Percentiles rank a stretch among this genome's conserved stretches.
phyloP scores from a whole-genome alignment of 2,329 filamentous ascomycete genomes.

The Moelleriella libera region DNA sequence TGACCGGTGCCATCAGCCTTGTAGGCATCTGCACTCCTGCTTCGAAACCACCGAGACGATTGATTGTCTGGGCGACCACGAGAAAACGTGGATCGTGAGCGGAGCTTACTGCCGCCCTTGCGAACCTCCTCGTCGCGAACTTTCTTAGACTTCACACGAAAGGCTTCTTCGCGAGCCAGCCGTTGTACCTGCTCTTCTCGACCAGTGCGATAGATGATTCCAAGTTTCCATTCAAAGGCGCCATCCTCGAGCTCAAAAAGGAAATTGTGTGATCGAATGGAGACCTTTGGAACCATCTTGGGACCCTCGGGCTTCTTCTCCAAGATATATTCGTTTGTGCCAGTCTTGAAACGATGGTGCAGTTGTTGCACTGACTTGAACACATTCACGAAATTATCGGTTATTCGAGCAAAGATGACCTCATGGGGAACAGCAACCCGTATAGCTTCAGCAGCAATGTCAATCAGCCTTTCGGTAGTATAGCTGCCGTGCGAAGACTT shows the following conservation, averaged over 20 bases:
- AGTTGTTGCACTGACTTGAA: conserved; percentile 79
- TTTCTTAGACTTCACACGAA: conserved; percentile 73
- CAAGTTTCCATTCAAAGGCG: conserved; percentile 93
- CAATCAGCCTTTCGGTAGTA: conserved; percentile 67
- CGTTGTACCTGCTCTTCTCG: conserved; percentile 82
- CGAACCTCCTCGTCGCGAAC: conserved; percentile 57
- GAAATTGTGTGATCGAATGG: conserved; percentile 65
- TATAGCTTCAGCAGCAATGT: conserved; percentile 73
- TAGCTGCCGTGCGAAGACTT: conserved; percentile 45
- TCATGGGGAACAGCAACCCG: conserved; percentile 83
- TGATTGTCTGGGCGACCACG: conserved; percentile 18
- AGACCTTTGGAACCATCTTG: conserved; percentile 75
- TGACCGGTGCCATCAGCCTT: conserved; percentile 16
- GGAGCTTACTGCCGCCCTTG: conserved; percentile 35
- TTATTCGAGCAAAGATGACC: conserved; percentile 73
- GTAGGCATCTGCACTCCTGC: conserved; percentile 38
- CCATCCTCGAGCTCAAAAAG: conserved; percentile 92
- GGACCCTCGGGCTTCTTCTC: conserved; percentile 75
- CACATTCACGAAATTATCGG: conserved; percentile 86
- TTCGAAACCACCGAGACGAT: conserved; percentile 27
- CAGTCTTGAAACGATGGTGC: conserved; percentile 83
- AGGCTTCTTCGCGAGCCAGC: conserved; percentile 79
- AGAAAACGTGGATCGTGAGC: conserved; percentile 38
- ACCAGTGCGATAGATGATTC: conserved; percentile 83
- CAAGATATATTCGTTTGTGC: conserved; percentile 76